Conservation (phyloP, 768 basidiomycete species). For the Scleroderma bovista region DNA sequence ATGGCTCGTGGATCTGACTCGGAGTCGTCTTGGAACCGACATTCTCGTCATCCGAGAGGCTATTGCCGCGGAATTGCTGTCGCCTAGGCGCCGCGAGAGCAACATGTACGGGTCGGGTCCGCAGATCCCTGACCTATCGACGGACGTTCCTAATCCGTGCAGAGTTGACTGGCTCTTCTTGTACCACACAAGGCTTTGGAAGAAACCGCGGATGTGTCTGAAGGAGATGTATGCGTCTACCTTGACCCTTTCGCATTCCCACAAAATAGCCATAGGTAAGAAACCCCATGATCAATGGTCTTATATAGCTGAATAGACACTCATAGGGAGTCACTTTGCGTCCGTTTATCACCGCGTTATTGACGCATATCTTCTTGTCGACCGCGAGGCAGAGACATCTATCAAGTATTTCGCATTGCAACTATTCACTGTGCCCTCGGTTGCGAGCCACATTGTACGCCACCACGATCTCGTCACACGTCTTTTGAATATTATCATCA, state of each 20-base stretch:
- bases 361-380: conserved; percentile 86
- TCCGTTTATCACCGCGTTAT: conserved; percentile 82
- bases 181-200: conserved; percentile 84
- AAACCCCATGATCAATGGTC: conserved; percentile 6
- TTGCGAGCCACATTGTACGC: conserved; percentile 72
- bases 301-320: conserved; percentile 4
- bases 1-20: conserved; percentile 78
- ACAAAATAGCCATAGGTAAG: conserved; percentile 77
- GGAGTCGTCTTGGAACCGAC: conserved; percentile 63
- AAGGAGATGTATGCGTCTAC: conserved; percentile 81
- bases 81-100: conserved; percentile 50
- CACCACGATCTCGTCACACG: conserved; percentile 69
- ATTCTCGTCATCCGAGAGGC: conserved; percentile 64
- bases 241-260: conserved; percentile 62
- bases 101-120: conserved; percentile 37
- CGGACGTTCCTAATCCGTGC: conserved; percentile 44
- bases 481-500: conserved; percentile 76
- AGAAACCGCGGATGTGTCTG: conserved; percentile 69
- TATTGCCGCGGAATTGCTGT: conserved; percentile 63
- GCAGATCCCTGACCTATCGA: conserved; percentile 32
- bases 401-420: conserved; percentile 92
- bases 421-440: conserved; percentile 86
- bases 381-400: conserved; percentile 92
- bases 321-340: conserved; percentile 74
- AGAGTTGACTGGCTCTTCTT: conserved; percentile 72